Evolutionary conservation across 306 rosid genomes (phyloP).

Genomic region (Delonix regia): DNA sequence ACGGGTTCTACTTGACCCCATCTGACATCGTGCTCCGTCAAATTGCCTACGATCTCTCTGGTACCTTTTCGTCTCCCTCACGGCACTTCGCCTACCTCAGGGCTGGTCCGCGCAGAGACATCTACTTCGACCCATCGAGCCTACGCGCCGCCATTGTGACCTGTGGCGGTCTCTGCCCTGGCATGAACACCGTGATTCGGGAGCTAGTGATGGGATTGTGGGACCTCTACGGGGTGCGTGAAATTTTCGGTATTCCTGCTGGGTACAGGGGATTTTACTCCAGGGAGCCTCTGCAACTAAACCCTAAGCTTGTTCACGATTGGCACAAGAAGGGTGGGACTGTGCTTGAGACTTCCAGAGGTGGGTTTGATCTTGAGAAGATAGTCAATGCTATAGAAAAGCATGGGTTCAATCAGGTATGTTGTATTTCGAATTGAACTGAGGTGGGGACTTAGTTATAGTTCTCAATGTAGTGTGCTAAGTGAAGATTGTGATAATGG

Average conservation of each 20-base stretch:
- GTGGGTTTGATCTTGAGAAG: constrained; percentile 69
- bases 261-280: constrained; percentile 86
- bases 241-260: constrained; percentile 64
- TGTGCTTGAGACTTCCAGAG: constrained; percentile 74
- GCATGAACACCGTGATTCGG: constrained; percentile 79
- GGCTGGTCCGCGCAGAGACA: constrained; percentile 50
- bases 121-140: constrained; percentile 39
- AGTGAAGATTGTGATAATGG: neutral
- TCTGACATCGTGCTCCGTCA: constrained; percentile 54
- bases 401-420: constrained; percentile 74
- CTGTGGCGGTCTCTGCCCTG: constrained; percentile 78
- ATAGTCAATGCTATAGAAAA: constrained; percentile 70
- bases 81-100: constrained; percentile 22
- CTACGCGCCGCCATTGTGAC: constrained; percentile 68
- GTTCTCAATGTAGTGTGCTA: neutral
- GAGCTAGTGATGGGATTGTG: constrained; percentile 74
- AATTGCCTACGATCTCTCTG: constrained; percentile 48
- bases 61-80: neutral
- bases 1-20: constrained; percentile 42
- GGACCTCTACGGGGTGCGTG: constrained; percentile 77
- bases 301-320: constrained; percentile 47
- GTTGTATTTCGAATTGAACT: neutral
- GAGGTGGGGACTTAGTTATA: neutral
- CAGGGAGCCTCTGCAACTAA: constrained; percentile 41
- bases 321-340: constrained; percentile 84